Evolutionary conservation across 2,329 filamentous ascomycete genomes (phyloP).

Genomic region (Hymenoscyphus infarciens): DNA sequence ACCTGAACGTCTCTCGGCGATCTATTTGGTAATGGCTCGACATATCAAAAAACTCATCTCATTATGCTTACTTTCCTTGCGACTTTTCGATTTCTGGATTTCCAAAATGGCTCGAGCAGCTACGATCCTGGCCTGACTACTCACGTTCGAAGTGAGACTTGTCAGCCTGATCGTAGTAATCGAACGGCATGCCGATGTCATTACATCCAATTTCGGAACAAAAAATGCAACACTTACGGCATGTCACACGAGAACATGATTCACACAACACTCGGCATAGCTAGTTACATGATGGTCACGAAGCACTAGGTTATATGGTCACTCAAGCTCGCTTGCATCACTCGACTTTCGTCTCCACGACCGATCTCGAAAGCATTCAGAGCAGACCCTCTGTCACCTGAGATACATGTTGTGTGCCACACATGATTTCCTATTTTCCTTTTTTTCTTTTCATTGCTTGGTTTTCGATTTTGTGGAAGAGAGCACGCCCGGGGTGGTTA

Average conservation of each 20-base stretch:
- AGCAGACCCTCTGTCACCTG: slow-evolving; percentile 30
- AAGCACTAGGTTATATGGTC: slow-evolving; percentile 29
- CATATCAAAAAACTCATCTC: slow-evolving; percentile 32
- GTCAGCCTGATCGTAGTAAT: slow-evolving; percentile 29
- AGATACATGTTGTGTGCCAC: slow-evolving; percentile 28
- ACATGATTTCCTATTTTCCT: slow-evolving; percentile 27
- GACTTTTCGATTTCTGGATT: slow-evolving; percentile 33
- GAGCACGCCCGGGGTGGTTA: slow-evolving; percentile 28
- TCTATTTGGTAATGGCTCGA: slow-evolving; percentile 27
- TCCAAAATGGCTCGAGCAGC: slow-evolving; percentile 35
- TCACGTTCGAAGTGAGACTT: slow-evolving; percentile 25
- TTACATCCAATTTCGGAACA: slow-evolving; percentile 29
- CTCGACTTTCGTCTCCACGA: slow-evolving; percentile 17
- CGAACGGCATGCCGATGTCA: slow-evolving; percentile 38
- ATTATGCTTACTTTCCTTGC: slow-evolving; percentile 34
- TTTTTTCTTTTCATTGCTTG: slow-evolving; percentile 23
- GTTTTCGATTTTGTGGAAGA: slow-evolving; percentile 25
- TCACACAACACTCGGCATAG: slow-evolving; percentile 22
- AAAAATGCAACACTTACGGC: slow-evolving; percentile 23
- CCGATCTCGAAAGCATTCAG: slow-evolving; percentile 27
- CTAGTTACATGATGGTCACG: slow-evolving; percentile 27
- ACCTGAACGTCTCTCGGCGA: slow-evolving; percentile 28
- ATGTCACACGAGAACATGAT: slow-evolving; percentile 17
- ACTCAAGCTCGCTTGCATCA: slow-evolving; percentile 32
- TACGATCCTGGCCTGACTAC: slow-evolving; percentile 32